Conservation (phyloP, 768 basidiomycete species). For the Leccinum boreale region DNA sequence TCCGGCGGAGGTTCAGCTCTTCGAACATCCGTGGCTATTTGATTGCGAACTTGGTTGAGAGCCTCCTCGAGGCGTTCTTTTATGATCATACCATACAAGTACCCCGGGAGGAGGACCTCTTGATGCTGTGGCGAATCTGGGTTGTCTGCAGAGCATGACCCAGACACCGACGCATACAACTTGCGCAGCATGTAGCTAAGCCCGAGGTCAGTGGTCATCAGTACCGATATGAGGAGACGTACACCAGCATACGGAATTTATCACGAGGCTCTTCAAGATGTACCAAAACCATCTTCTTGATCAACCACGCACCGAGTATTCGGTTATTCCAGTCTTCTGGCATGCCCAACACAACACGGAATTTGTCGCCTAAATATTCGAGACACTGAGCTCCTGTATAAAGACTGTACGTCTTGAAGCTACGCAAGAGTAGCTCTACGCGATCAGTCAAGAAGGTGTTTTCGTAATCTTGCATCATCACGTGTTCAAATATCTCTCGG, state of each 20-base stretch:
- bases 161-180: constrained; percentile 86
- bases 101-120: constrained; percentile 92
- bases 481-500: constrained; percentile 93
- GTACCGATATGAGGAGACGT: constrained; percentile 10
- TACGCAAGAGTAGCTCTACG: constrained; percentile 88
- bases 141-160: constrained; percentile 89
- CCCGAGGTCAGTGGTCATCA: constrained; percentile 6
- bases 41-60: constrained; percentile 65
- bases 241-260: constrained; percentile 95
- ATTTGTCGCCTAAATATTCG: constrained; percentile 95
- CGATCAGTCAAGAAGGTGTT: constrained; percentile 98
- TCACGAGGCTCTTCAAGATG: constrained; percentile 85
- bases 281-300: constrained; percentile 85
- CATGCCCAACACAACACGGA: constrained; percentile 83
- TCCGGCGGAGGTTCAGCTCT: constrained; percentile 75
- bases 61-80: constrained; percentile 95
- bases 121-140: constrained; percentile 99
- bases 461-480: constrained; percentile 95
- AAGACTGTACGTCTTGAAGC: constrained; percentile 91
- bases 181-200: constrained; percentile 95
- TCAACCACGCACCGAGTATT: constrained; percentile 75
- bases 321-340: constrained; percentile 93
- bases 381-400: constrained; percentile 88
- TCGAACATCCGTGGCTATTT: constrained; percentile 70
- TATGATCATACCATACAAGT: constrained; percentile 93